Conservation (phyloP, 2,329 filamentous ascomycete species). For the Xylariaceae sp. region DNA sequence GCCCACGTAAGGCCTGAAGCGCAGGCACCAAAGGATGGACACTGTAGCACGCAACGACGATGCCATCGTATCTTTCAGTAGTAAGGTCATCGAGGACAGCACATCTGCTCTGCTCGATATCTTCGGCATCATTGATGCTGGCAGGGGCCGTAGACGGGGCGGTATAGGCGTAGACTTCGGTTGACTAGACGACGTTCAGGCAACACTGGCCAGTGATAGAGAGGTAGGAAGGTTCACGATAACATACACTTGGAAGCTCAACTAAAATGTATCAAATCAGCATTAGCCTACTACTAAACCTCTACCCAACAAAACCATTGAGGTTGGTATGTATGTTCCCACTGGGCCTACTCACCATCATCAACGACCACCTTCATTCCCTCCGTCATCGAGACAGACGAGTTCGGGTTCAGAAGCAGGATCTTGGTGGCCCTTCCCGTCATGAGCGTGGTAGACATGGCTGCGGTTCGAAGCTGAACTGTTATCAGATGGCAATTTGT, state of each 20-base stretch:
- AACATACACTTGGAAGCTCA: constrained; percentile 35
- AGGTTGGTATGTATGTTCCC: too few relatives aligned
- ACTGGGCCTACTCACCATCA: constrained; percentile 20
- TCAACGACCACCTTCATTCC: constrained; percentile 50
- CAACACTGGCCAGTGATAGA: background rate
- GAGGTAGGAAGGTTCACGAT: background rate
- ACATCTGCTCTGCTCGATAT: constrained; percentile 58
- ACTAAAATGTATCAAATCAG: constrained; percentile 20
- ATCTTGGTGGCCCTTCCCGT: constrained; percentile 41
- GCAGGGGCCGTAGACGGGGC: constrained; percentile 56
- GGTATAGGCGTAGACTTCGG: constrained; percentile 59
- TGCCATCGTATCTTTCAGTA: constrained; percentile 57
- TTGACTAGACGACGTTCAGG: constrained; percentile 31
- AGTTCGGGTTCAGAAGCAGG: constrained; percentile 76
- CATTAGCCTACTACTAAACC: background rate
- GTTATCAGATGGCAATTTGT: background rate
- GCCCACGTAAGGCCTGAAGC: constrained; percentile 37
- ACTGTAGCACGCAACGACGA: constrained; percentile 85
- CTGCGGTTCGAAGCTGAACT: background rate
- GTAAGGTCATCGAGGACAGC: constrained; percentile 54
- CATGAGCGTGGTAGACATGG: constrained; percentile 24
- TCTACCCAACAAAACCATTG: too few relatives aligned
- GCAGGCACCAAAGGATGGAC: constrained; percentile 68
- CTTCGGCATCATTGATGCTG: constrained; percentile 72
- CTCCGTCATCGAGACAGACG: constrained; percentile 64